Evolutionary conservation across 2,329 filamentous ascomycete genomes (phyloP).

Genomic region (Plectosphaerella sp.): DNA sequence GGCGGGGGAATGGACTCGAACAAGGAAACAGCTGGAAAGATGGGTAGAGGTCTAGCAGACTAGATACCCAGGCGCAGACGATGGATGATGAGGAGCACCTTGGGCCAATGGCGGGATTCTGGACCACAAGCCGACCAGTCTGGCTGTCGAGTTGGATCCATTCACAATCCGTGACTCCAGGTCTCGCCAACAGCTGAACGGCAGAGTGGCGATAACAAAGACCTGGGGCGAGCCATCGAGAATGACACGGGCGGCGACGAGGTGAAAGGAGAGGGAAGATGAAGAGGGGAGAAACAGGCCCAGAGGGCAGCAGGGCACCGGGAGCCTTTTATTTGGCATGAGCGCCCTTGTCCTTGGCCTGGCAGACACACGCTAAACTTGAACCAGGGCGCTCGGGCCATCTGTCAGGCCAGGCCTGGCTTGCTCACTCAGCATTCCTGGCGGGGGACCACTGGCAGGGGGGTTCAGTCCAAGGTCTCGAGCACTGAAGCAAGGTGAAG

Average conservation of each 20-base stretch:
- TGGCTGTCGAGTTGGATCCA: too few species aligned
- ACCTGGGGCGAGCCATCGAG: background rate
- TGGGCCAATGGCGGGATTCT: too few species aligned
- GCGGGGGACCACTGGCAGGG: background rate
- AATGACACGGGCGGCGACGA: background rate
- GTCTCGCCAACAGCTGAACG: too few species aligned
- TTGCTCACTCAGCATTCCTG: background rate
- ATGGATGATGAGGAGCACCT: too few species aligned
- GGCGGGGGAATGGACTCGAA: too few species aligned
- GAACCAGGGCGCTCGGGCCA: background rate
- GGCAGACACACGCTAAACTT: background rate
- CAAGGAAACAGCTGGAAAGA: too few species aligned
- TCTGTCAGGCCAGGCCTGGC: background rate
- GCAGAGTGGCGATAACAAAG: too few species aligned
- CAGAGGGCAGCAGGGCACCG: background rate
- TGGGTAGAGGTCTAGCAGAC: too few species aligned
- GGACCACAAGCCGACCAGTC: too few species aligned
- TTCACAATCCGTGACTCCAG: too few species aligned
- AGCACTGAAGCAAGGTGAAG: background rate
- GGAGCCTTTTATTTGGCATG: background rate
- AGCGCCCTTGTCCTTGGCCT: background rate
- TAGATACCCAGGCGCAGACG: too few species aligned
- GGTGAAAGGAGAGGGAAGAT: background rate
- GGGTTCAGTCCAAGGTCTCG: background rate
- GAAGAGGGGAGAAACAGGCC: background rate